Evolutionary conservation across 2,329 filamentous ascomycete species (phyloP).

Genomic region (Lizonia empirigonia): DNA sequence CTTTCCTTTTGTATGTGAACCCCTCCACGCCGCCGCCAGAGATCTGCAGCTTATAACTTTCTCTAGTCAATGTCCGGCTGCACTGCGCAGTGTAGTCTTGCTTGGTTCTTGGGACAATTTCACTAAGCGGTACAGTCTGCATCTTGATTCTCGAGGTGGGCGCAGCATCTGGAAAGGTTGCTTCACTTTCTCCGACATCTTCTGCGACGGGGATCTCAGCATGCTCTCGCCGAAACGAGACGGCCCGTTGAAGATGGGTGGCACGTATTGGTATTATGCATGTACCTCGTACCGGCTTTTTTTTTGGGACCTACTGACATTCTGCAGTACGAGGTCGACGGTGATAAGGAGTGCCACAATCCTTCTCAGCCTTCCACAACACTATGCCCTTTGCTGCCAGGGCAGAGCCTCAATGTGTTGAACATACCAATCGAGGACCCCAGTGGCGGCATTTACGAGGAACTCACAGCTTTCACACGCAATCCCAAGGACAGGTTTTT

Average conservation of each 20-base stretch:
- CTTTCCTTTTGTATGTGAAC: conserved; percentile 58
- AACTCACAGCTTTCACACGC: conserved; percentile 73
- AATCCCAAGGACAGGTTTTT: conserved; percentile 77
- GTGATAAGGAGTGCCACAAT: conserved; percentile 79
- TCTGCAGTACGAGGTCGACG: conserved; percentile 79
- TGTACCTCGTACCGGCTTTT: conserved; percentile 49
- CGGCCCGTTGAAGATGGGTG: conserved; percentile 88
- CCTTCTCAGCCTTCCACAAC: conserved; percentile 74
- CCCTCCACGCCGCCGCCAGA: conserved; percentile 23
- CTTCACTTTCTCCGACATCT: conserved; percentile 83
- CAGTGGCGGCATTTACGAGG: conserved; percentile 69
- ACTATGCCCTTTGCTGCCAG: conserved; percentile 82
- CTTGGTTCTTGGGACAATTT: conserved; percentile 98
- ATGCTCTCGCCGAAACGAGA: conserved; percentile 63
- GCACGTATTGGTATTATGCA: conserved; percentile 96
- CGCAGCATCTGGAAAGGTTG: conserved; percentile 84
- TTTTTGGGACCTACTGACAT: conserved; percentile 17
- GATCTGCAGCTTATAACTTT: conserved; percentile 28
- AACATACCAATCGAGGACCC: conserved; percentile 73
- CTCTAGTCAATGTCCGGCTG: conserved; percentile 43
- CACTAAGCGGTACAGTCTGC: conserved; percentile 75
- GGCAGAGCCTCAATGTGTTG: conserved; percentile 84
- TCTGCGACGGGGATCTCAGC: conserved; percentile 72
- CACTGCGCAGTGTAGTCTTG: conserved; percentile 73
- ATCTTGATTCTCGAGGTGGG: conserved; percentile 76